A percentile compares a stretch with the other conserved stretches of the same genome.
Evolutionary conservation across 345 rosid species (phyloP).

Genomic region (Gossypium turneri): DNA sequence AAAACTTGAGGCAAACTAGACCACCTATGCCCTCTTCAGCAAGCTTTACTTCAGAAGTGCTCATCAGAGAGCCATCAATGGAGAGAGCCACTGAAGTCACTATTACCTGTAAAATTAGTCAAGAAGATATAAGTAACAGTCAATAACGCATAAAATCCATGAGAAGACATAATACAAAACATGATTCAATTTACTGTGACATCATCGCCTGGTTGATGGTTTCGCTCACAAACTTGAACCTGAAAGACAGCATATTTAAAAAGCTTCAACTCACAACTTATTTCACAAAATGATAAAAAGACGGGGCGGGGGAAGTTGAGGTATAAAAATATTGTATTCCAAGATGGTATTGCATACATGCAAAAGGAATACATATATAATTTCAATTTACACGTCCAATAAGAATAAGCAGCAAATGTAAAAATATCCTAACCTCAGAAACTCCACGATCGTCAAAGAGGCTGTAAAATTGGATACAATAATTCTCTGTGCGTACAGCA

Average conservation of each 20-base stretch:
- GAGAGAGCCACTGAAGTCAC: slow-evolving; percentile 82
- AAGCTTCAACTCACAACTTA: slow-evolving; percentile 14
- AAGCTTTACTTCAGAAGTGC: slow-evolving; percentile 82
- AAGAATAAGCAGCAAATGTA: not conserved
- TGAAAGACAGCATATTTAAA: slow-evolving; percentile 26
- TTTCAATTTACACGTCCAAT: not conserved
- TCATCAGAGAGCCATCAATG: slow-evolving; percentile 70
- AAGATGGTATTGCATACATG: not conserved
- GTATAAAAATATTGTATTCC: slow-evolving; percentile 6
- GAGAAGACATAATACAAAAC: not conserved
- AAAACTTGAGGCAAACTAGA: slow-evolving; percentile 79
- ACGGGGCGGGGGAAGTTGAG: not conserved
- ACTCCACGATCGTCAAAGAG: slow-evolving; percentile 72
- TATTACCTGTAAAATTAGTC: slow-evolving; percentile 43
- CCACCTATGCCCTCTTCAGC: slow-evolving; percentile 90
- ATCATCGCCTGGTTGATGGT: slow-evolving; percentile 91
- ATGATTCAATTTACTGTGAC: slow-evolving; percentile 54
- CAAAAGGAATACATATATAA: not conserved
- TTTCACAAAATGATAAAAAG: not conserved
- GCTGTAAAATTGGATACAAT: slow-evolving; percentile 80
- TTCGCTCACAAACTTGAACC: slow-evolving; percentile 98
- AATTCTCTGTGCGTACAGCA: slow-evolving; percentile 76
- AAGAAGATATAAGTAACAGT: slow-evolving; percentile 14
- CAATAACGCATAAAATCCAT: not conserved
- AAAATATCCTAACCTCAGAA: slow-evolving; percentile 58